Conservation (phyloP, 441 rosid species). For the Flueggea neowawraea region DNA sequence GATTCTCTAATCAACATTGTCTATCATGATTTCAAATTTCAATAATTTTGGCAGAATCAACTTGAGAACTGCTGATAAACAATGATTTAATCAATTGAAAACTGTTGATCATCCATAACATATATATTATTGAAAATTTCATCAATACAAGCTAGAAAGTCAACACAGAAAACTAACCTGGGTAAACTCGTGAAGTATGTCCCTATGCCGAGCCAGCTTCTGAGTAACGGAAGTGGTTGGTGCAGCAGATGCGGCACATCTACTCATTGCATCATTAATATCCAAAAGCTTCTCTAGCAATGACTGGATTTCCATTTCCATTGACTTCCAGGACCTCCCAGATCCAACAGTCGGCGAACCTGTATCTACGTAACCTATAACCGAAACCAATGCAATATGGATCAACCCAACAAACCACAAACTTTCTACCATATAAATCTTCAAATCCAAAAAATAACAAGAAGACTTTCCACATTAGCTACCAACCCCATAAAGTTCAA, state of each 20-base stretch:
- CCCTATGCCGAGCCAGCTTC: slow-evolving; percentile 94
- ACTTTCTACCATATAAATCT: background rate
- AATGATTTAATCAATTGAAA: too few relatives aligned
- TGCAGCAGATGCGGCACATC: slow-evolving; percentile 89
- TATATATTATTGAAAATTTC: background rate
- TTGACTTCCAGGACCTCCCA: slow-evolving; percentile 88
- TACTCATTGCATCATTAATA: slow-evolving; percentile 90
- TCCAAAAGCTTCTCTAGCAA: slow-evolving; percentile 88
- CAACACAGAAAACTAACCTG: slow-evolving; percentile 51
- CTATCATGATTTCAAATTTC: too few relatives aligned
- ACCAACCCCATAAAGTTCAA: too few relatives aligned
- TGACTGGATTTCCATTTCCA: slow-evolving; percentile 97
- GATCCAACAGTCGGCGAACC: slow-evolving; percentile 84
- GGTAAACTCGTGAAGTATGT: slow-evolving; percentile 92
- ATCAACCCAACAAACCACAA: background rate
- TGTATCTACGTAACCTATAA: slow-evolving; percentile 67
- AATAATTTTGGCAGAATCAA: too few relatives aligned
- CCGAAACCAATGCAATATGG: background rate
- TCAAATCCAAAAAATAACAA: too few relatives aligned
- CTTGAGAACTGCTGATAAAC: too few relatives aligned
- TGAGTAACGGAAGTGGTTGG: slow-evolving; percentile 87
- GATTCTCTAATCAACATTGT: too few relatives aligned
- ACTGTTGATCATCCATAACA: too few relatives aligned
- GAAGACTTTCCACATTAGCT: too few relatives aligned
- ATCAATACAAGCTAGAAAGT: background rate